Conservation (phyloP, 2,329 filamentous ascomycete species). For the Colletotrichum neosansevieriae region DNA sequence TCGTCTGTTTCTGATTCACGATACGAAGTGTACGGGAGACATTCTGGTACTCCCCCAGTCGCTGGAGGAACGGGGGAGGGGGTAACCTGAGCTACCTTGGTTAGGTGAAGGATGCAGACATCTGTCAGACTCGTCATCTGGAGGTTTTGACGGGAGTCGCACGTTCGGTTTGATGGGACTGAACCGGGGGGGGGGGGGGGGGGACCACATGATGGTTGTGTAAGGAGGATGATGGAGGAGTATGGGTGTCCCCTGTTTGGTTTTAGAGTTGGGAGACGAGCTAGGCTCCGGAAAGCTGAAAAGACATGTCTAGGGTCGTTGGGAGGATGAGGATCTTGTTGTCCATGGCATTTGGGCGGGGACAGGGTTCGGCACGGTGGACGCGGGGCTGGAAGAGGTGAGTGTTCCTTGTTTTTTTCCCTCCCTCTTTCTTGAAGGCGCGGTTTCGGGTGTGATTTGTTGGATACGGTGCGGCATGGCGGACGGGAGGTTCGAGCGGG, state of each 20-base stretch:
- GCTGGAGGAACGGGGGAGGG: not conserved
- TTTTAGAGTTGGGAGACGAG: not conserved
- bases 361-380: not conserved
- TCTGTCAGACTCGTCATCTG: constrained; percentile 18
- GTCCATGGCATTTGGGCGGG: too few relatives aligned
- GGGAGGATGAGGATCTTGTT: not conserved
- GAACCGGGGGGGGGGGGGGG: too few relatives aligned
- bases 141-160: constrained; percentile 32
- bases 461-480: not conserved
- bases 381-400: too few relatives aligned
- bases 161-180: constrained; percentile 8
- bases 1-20: constrained; percentile 10
- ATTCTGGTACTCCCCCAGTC: too few relatives aligned
- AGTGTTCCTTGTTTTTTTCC: too few relatives aligned
- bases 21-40: not conserved
- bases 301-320: constrained; percentile 2
- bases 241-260: constrained; percentile 21
- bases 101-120: not conserved
- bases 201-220: not conserved
- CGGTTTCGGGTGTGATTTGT: not conserved
- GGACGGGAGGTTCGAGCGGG: not conserved
- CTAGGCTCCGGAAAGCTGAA: constrained; percentile 2
- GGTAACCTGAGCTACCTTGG: not conserved
- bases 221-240: not conserved
- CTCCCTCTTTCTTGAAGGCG: not conserved